Evolutionary conservation across 495 filamentous ascomycete species (phyloP).

Genomic region (Haplographium delicatum): DNA sequence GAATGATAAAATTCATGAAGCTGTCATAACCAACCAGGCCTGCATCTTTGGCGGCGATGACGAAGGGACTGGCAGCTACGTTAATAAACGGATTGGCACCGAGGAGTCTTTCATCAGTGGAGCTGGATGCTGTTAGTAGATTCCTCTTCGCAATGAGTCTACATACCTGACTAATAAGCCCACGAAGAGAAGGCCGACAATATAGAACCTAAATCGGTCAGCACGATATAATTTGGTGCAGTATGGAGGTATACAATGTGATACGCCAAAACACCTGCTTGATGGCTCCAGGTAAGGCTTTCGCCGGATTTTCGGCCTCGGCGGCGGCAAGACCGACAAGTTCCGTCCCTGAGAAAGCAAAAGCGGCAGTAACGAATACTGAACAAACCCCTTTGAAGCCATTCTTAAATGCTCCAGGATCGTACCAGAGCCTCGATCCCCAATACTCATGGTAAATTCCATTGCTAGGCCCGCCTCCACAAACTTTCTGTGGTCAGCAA

Average conservation of each 20-base stretch:
- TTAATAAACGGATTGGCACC: slow-evolving; percentile 38
- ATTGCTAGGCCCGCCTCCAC: slow-evolving; percentile 18
- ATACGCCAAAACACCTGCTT: slow-evolving; percentile 76
- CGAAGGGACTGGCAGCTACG: slow-evolving; percentile 66
- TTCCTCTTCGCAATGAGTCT: no score
- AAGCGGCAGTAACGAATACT: slow-evolving; percentile 70
- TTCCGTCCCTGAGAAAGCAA: slow-evolving; percentile 69
- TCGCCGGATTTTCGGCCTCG: slow-evolving; percentile 59
- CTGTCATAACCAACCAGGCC: slow-evolving; percentile 60
- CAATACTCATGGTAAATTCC: slow-evolving; percentile 44
- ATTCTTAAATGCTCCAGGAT: slow-evolving; percentile 67
- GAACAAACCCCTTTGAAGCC: slow-evolving; percentile 68
- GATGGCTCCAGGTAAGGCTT: slow-evolving; percentile 58
- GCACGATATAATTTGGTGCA: slow-evolving; percentile 14
- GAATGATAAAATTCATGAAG: slow-evolving; percentile 71
- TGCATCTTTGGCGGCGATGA: slow-evolving; percentile 62
- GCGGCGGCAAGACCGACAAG: slow-evolving; percentile 69
- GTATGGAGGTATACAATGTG: slow-evolving; percentile 29
- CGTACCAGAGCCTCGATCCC: slow-evolving; percentile 59
- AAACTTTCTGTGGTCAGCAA: slow-evolving; percentile 2
- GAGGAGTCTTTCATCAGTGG: slow-evolving; percentile 48
- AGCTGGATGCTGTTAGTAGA: slow-evolving; percentile 13
- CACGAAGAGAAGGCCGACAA: slow-evolving; percentile 67
- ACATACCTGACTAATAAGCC: slow-evolving; percentile 59
- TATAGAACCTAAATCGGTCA: slow-evolving; percentile 57